Evolutionary conservation across 1,139 yeast species (phyloP).

Genomic region (Nakaseomyces sp.): DNA sequence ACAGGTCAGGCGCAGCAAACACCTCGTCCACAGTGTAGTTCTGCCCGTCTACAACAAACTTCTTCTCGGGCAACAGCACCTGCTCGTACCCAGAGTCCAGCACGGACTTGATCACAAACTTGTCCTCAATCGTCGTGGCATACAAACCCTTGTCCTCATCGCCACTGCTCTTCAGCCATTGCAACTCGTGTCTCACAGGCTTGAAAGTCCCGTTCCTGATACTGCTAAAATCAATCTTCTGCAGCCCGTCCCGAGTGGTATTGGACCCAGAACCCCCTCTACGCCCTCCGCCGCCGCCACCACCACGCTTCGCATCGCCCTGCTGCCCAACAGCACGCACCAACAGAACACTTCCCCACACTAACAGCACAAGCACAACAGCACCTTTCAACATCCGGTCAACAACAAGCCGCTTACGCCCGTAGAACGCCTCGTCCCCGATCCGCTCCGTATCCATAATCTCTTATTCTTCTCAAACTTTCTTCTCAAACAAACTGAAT

Average conservation of each 20-base stretch:
- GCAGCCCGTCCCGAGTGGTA: slow-evolving; percentile 17
- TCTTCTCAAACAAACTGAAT: too few relatives aligned
- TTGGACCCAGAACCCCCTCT: too few relatives aligned
- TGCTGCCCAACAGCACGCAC: slow-evolving; percentile 10
- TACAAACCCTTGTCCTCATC: slow-evolving; percentile 32
- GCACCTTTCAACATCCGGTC: slow-evolving; percentile 16
- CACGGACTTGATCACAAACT: slow-evolving; percentile 32
- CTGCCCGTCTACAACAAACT: slow-evolving; percentile 35
- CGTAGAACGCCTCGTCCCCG: slow-evolving; percentile 13
- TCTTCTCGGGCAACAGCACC: slow-evolving; percentile 42
- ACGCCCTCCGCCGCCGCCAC: too few relatives aligned
- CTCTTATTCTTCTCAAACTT: background rate
- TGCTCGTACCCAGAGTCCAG: slow-evolving; percentile 39
- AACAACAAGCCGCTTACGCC: slow-evolving; percentile 8
- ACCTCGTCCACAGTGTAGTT: slow-evolving; percentile 45
- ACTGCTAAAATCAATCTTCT: slow-evolving; percentile 33
- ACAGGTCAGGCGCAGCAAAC: slow-evolving; percentile 57
- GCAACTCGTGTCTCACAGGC: slow-evolving; percentile 45
- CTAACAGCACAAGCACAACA: slow-evolving; percentile 14
- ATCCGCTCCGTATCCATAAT: slow-evolving; percentile 13
- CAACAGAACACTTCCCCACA: slow-evolving; percentile 25
- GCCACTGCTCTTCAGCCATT: slow-evolving; percentile 49
- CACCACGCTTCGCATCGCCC: background rate
- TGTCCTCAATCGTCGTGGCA: slow-evolving; percentile 27
- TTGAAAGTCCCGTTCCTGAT: slow-evolving; percentile 44